Base-by-base conservation (phyloP, 495 filamentous ascomycete genomes). In the Pseudotulostoma volvatum region DNA sequence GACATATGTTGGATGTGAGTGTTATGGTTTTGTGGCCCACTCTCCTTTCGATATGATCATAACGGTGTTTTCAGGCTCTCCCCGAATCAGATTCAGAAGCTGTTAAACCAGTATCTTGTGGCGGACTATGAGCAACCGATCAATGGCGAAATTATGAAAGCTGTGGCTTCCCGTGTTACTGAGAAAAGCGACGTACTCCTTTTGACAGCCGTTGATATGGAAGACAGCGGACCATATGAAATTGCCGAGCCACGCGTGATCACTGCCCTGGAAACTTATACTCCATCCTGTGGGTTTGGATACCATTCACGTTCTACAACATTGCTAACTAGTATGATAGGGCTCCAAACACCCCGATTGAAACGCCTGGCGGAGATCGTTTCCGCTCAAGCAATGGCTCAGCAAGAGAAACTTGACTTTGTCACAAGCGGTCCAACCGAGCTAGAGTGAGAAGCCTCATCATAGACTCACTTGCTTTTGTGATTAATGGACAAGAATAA, bases 1-100 rank as follows among this genome's bases (percentile, higher is more conserved):
- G 92, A 99, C 55, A 99, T 99, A 44, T 99, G 92, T 69, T 99
- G 92, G 92, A 96, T 96, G 90, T 88, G 61, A 72, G 77, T 70
- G 31, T 9, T 40, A 18, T 40, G 9, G 11, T 1, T 0, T 3
- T 41, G 14, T 9, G 9, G n/a, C 14, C 13, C n/a, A 5, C 13
- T 39, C 23, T 31, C 7, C 14, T 3, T n/a, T 7, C 13, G 38
- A 31, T 16, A 21, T 32, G 7, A 34, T 38, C 34, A 33, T 53
- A 19, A 52, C 18, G 38, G 28, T 19, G 7, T 37, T 20, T 37
- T 16, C 40, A 84, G 82, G 84, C 77, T 99, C 30, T 95, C 90
- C 0, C 87, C 92, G 13, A 96, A 93, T 56, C 92, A 99, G 56
- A 99, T 99, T 39, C 92, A 99, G 53, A 99, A 99, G 63, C 71